phyloP scores from a whole-genome alignment of 768 basidiomycete species.

The Kwoniella botswanensis region DNA sequence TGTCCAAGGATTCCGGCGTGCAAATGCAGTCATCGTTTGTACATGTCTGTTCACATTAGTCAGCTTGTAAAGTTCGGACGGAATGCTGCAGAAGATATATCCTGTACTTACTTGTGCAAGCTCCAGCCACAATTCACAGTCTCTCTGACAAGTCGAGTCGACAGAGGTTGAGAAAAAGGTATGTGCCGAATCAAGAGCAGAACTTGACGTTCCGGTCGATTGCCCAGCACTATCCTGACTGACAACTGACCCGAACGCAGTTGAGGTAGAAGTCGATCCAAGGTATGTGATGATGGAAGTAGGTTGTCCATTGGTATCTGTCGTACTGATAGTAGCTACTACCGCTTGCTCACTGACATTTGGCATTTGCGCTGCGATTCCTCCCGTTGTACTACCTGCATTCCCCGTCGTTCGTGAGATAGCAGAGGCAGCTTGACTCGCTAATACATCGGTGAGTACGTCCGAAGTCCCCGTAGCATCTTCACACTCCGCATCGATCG shows the following conservation, averaged over 20 bases:
- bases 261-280: neutral
- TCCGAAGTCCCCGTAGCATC: conserved; percentile 2
- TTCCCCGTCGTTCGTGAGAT: too few relatives aligned
- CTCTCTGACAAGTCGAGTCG: conserved; percentile 1
- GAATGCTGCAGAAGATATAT: too few relatives aligned
- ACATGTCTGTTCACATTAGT: neutral
- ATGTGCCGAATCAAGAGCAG: conserved; percentile 8
- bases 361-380: neutral
- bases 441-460: neutral
- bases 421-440: conserved; percentile 3
- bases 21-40: conserved; percentile 6
- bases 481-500: conserved; percentile 1
- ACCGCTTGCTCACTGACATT: neutral
- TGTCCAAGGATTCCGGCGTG: neutral
- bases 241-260: neutral
- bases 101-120: too few relatives aligned
- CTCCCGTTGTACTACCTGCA: neutral
- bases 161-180: neutral
- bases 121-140: conserved; percentile 3
- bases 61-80: neutral
- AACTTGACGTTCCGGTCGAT: neutral
- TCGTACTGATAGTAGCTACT: neutral
- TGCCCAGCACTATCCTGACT: neutral
- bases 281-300: conserved; percentile 2
- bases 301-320: conserved; percentile 6